Evolutionary conservation across 164 flowering plant species (phyloP).

Genomic region (Vitis cinerea): DNA sequence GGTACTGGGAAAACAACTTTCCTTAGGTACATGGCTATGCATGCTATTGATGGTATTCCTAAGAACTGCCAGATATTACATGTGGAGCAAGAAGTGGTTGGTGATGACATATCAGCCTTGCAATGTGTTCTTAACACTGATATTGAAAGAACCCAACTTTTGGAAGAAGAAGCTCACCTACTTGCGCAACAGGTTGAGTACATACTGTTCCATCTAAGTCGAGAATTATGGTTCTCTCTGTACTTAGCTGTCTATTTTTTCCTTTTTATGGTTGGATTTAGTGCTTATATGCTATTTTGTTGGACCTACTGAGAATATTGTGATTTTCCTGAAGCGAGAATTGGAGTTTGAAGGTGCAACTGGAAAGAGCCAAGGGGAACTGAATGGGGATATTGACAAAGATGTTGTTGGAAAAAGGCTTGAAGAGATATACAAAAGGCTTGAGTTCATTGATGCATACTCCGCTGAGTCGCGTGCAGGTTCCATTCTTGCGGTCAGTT

Average conservation of each 20-base stretch:
- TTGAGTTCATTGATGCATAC: slow-evolving; percentile 85
- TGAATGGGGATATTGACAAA: slow-evolving; percentile 45
- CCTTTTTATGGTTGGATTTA: not conserved
- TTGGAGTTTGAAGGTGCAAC: slow-evolving; percentile 48
- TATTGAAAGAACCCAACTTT: slow-evolving; percentile 75
- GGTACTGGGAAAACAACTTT: slow-evolving; percentile 99
- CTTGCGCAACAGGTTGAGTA: slow-evolving; percentile 68
- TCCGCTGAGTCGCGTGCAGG: slow-evolving; percentile 97
- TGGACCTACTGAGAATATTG: slow-evolving; percentile 13
- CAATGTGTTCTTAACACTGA: slow-evolving; percentile 95
- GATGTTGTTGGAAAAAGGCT: slow-evolving; percentile 65
- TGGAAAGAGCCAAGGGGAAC: slow-evolving; percentile 38
- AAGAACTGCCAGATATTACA: slow-evolving; percentile 90
- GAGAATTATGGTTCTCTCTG: not conserved
- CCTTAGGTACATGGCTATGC: slow-evolving; percentile 95
- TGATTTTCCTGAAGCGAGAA: slow-evolving; percentile 54
- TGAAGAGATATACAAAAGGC: slow-evolving; percentile 84
- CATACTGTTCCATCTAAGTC: not conserved
- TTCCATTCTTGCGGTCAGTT: slow-evolving; percentile 92
- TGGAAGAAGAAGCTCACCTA: slow-evolving; percentile 83
- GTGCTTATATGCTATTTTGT: not conserved
- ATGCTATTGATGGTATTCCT: slow-evolving; percentile 98
- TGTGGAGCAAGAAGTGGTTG: slow-evolving; percentile 98
- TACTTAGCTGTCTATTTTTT: not conserved
- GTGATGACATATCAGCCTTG: slow-evolving; percentile 83